Percentiles rank a stretch among this genome's conserved stretches.
phyloP scores from a whole-genome alignment of 2,329 filamentous ascomycete species.

The Fusarium brachygibbosum region DNA sequence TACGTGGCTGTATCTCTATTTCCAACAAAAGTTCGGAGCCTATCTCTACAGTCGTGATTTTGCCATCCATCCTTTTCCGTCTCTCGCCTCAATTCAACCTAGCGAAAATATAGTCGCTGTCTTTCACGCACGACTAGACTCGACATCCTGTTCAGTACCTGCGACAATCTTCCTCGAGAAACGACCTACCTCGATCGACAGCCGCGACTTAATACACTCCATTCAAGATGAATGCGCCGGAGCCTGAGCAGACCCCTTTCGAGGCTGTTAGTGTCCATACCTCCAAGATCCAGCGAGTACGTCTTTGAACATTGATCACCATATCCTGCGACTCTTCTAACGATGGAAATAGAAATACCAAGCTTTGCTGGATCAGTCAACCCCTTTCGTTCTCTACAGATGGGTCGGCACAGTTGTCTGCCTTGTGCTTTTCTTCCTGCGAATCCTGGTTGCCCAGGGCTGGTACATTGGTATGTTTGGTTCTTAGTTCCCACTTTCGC shows the following conservation, averaged over 20 bases:
- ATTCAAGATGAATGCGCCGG: constrained; percentile 81
- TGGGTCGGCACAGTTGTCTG: constrained; percentile 86
- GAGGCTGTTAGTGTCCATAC: constrained; percentile 90
- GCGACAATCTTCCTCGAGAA: neutral
- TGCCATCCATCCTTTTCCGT: constrained; percentile 25
- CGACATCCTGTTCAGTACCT: constrained; percentile 4
- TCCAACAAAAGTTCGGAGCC: constrained; percentile 38
- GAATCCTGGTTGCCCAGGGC: constrained; percentile 92
- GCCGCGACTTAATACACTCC: constrained; percentile 24
- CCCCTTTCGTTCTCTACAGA: constrained; percentile 88
- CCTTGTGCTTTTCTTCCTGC: constrained; percentile 85
- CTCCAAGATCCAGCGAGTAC: constrained; percentile 77
- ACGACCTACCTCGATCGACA: constrained; percentile 14
- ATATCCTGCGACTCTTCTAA: constrained; percentile 18
- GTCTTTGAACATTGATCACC: constrained; percentile 50
- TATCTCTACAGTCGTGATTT: constrained; percentile 26
- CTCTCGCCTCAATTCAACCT: constrained; percentile 18
- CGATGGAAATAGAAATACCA: constrained; percentile 81
- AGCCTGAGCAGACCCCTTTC: constrained; percentile 93
- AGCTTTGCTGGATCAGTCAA: constrained; percentile 92
- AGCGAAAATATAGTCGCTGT: constrained; percentile 16
- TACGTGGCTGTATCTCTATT: constrained; percentile 47
- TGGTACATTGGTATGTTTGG: constrained; percentile 90
- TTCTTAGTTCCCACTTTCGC: neutral
- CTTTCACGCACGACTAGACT: constrained; percentile 5